Evolutionary conservation across 2,329 filamentous ascomycete species (phyloP), one percentile per base, ranked within the genome.

Genomic region (Ophiostoma perfectum): DNA sequence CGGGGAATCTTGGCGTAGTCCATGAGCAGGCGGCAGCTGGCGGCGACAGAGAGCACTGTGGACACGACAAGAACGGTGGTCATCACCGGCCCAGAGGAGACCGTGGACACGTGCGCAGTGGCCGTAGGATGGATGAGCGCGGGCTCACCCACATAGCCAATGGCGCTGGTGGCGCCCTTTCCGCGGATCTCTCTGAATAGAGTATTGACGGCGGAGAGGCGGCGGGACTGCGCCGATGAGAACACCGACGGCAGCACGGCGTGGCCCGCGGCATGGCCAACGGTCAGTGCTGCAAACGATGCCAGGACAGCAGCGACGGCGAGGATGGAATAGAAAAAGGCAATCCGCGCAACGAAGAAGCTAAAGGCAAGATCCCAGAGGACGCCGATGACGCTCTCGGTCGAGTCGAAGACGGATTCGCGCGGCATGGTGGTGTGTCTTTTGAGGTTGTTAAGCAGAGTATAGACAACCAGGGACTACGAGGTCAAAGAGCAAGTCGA

Each of bases 321-420:
- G 72, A 68, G n/a, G 8, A 8, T 38, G 42, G 68, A 68, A 38
- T 72, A 71, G 55, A 67, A 45, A 14, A 71, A 64, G 42, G 71
- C 69, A n/a, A 72, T 44, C 44, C 71, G 71, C 16, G 67, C 44
- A 64, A 70, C 69, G 73, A 78, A 78, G 68, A 78, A 73, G 47
- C 74, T 74, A 12, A 80, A 73, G 55, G 76, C 75, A 18, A 79
- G 71, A 71, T 79, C 76, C 77, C 77, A 79, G 67, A 79, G 74
- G 65, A 79, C 66, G 52, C 78, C 76, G 66, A 79, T 74, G 45
- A 78, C 74, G 5, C 76, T 75, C 67, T 77, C 74, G 27, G 74
- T 75, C 5, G 76, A 76, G 60, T 77, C 72, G 67, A 78, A 76
- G 55, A 76, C 12, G 7, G 58, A 66, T 38, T 63, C 64, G 4